Evolutionary conservation across 1,284 basidiomycete species (phyloP).

Genomic region (Coniferiporia sulphurascens): DNA sequence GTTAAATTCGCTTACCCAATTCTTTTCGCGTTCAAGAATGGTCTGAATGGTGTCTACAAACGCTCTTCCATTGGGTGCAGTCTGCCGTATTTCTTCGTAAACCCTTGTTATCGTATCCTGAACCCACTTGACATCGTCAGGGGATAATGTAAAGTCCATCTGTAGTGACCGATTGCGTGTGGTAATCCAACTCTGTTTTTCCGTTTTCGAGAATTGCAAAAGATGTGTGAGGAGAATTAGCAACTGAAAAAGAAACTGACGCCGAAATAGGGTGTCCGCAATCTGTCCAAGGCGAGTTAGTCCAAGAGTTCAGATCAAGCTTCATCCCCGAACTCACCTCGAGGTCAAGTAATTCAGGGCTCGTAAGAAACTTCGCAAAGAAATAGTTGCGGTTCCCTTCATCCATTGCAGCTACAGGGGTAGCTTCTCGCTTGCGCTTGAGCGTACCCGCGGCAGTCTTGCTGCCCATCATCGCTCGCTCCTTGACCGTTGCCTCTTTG

Average conservation of each 20-base stretch:
- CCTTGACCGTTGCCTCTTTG: constrained; percentile 78
- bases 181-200: constrained; percentile 58
- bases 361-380: constrained; percentile 89
- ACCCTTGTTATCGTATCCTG: constrained; percentile 60
- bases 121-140: constrained; percentile 65
- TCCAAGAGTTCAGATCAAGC: constrained; percentile 2
- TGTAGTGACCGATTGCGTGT: constrained; percentile 68
- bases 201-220: constrained; percentile 66
- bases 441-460: constrained; percentile 39
- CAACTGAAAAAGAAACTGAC: constrained; percentile 87
- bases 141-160: constrained; percentile 72
- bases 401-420: constrained; percentile 33
- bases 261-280: constrained; percentile 82
- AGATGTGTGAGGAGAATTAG: constrained; percentile 81
- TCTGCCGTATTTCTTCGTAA: constrained; percentile 67
- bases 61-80: constrained; percentile 65
- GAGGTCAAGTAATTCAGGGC: constrained; percentile 78
- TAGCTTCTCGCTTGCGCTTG: constrained; percentile 63
- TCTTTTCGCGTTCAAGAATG: constrained; percentile 75
- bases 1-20: constrained; percentile 53
- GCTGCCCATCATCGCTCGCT: constrained; percentile 77
- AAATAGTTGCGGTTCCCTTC: constrained; percentile 60
- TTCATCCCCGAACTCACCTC: constrained; percentile 49
- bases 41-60: constrained; percentile 68
- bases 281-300: constrained; percentile 53